Base-by-base conservation (phyloP, 805 yeast genomes). In the baker's yeast (Saccharomyces cerevisiae) region DNA sequence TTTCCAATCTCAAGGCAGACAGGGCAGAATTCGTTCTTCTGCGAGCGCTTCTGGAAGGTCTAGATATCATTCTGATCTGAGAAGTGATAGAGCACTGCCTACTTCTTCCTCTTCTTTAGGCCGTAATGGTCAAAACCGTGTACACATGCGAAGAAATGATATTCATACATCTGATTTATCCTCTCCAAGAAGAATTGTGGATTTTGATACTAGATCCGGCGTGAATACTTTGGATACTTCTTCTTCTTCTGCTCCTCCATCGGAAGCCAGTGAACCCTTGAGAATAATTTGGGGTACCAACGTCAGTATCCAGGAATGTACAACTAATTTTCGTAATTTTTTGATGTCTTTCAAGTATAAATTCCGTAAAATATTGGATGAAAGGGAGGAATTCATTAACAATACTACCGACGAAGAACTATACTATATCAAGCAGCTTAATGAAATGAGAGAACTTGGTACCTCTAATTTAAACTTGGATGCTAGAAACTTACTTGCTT, bases 241-340 rank as follows among this genome's bases (percentile, higher is more conserved):
- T 4, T 64, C 70, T 8, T 61, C 68, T n/a, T 61, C 69, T 1
- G 69, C 65, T 53, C 58, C 61, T 8, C 65, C 68, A 10, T 61
- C 69, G 5, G 72, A 74, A 51, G 73, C 75, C 26, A 81, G 80
- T 52, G 96, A 87, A 59, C 96, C 96, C 0, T 82, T 84, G 26
- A 80, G 95, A 64, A 96, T 94, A 52, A 92, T 94, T 65, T 94
- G 99, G 99, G 99, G 99, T 71, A 94, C 99, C 1, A 90, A 92
- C 66, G 96, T 94, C 28, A 86, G 95, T 49, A 91, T 94, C 65
- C 88, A 83, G 65, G 97, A 94, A 65, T 85, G 94, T 61, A 79
- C 87, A 41, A 85, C 82, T 60, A 78, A 80, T 51, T 92, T 94
- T 73, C 78, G 95, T 59, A 84, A 84, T 59, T 94, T 94, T 61